Evolutionary conservation across 768 basidiomycete genomes (phyloP), one percentile per base, ranked within the genome.

Genomic region (Suillus spraguei): DNA sequence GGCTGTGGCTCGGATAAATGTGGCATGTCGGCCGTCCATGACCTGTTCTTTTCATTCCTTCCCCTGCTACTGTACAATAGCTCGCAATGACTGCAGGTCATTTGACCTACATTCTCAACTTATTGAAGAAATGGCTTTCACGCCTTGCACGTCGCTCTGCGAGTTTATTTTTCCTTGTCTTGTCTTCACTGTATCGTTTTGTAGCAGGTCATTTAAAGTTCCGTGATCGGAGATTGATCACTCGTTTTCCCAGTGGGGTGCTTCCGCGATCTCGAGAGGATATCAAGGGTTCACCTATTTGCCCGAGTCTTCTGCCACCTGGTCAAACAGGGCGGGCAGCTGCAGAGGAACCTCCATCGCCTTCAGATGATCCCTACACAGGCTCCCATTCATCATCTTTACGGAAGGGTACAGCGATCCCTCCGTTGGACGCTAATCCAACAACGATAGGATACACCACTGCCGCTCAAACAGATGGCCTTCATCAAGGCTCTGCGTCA

Each of bases 291-390:
- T 20, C 39, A 32, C 6, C 28, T 22, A 33, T 59, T 28, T 59
- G 24, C 28, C 32, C 56, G 16, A 60, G 36, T 16, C 49, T 59
- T 39, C 52, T 56, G 22, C 33, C 60, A 5, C 49, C 60, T 32
- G 36, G 11, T 36, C 49, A n/a, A 35, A 39, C n/a, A 22, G 6
- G 32, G 35, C 49, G 11, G 22, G 50, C 59, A n/a, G 24, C 8
- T 32, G 24, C n/a, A 16, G 60, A 17, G 33, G 20, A 60, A 20
- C 38, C 54, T n/a, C 20, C 60, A 9, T 61, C 60, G 13, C 55
- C 60, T 59, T 61, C 60, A 10, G 60, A 61, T 4, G 36, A 58
- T 39, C 60, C 60, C 22, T 61, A 61, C 39, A 33, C 35, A 38
- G 35, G 50, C 20, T 14, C 33, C 14, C 32, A 54, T 39, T 24